Base-by-base conservation (phyloP, 768 basidiomycete genomes). In the Hygrophorus pudorinus region DNA sequence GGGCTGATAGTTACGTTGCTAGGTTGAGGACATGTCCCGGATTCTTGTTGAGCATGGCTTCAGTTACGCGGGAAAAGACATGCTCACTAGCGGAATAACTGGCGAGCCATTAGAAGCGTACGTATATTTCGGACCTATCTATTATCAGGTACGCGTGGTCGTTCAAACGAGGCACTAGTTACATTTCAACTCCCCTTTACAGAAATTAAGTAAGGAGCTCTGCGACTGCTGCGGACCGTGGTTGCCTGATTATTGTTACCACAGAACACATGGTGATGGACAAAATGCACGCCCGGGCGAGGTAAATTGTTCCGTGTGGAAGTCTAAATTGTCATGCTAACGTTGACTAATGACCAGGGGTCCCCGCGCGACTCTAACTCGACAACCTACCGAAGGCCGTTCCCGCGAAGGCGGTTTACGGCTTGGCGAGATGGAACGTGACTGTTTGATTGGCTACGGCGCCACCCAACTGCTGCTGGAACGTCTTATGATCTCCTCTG, bases 201-300 rank as follows among this genome's bases (percentile, higher is more conserved):
- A 93, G 87, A 96, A 96, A 82, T 74, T 98, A 45, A 98, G 93
- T 96, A 62, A 70, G 88, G 42, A 38, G 18, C 30, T 29, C 30
- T 21, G 18, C 41, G 16, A 17, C 20, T 35, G 20, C 21, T 37
- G 14, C 17, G 35, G 27, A 16, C 35, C 36, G 13, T 20, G n/a
- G 41, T 34, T 27, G 37, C 32, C 40, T 52, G n/a, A 54, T 51
- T 54, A 42, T 47, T 51, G 48, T 43, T 33, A 32, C 17, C 47
- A 32, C 52, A 86, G 81, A 93, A 70, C 93, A 94, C 67, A 98
- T 98, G 94, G 94, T 98, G 41, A 86, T 97, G 83, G 96, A 99
- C 73, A 99, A 99, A 72, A 99, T 99, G 96, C 96, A 99, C 55
- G 96, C 96, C 52, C 83, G 96, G 46, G 92, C 96, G 41, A 84